Conservation (phyloP, 495 filamentous ascomycete genomes). For the Chaetomium cochliodes region DNA sequence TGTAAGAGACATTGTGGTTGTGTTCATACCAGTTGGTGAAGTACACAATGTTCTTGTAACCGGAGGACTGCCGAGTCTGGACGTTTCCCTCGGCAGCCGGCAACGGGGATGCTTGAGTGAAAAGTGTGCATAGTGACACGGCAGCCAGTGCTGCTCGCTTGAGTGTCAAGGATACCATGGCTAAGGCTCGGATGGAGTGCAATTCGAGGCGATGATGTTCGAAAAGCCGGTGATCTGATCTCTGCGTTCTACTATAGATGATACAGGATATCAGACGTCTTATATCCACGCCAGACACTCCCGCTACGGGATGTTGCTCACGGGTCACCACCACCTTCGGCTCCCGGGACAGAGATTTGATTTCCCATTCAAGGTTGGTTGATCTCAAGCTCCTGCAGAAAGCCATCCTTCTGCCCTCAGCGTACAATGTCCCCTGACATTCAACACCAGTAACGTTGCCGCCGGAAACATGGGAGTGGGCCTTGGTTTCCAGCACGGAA, state of each 20-base stretch:
- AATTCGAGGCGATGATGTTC: background rate
- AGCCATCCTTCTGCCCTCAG: background rate
- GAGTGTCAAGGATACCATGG: slow-evolving; percentile 20
- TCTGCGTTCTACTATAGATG: background rate
- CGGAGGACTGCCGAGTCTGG: slow-evolving; percentile 19
- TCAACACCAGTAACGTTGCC: slow-evolving; percentile 10
- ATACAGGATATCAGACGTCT: background rate
- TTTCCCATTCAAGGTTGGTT: background rate
- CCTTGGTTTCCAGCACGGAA: background rate
- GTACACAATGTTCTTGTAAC: slow-evolving; percentile 48
- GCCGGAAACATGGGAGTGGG: background rate
- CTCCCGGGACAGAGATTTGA: background rate
- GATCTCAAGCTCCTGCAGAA: background rate
- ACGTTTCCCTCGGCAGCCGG: background rate
- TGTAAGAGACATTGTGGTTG: background rate
- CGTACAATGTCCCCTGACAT: background rate
- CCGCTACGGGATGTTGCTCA: background rate
- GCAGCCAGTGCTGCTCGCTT: slow-evolving; percentile 25
- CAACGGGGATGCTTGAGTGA: slow-evolving; percentile 14
- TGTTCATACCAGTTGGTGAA: slow-evolving; percentile 49
- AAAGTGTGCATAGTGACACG: slow-evolving; percentile 23
- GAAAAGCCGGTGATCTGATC: background rate
- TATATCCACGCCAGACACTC: background rate
- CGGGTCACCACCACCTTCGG: background rate
- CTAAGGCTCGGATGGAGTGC: background rate